phyloP scores from a whole-genome alignment of 768 basidiomycete genomes.

The Suillus subaureus region DNA sequence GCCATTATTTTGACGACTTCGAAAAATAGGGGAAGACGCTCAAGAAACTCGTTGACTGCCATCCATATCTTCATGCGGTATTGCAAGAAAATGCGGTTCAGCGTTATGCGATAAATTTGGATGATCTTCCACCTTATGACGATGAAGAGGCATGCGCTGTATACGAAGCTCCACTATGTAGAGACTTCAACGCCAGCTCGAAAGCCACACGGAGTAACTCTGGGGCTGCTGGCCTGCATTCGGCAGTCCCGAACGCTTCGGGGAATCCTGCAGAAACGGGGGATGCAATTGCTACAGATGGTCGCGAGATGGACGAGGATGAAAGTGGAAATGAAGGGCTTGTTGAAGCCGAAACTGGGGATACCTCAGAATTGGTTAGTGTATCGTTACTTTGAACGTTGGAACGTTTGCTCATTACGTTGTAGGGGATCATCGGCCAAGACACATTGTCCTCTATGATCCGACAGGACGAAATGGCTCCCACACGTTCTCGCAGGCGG shows the following conservation, averaged over 20 bases:
- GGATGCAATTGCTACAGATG: conserved; percentile 15
- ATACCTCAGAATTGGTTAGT: conserved; percentile 28
- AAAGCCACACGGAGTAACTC: conserved; percentile 25
- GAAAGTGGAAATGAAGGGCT: conserved; percentile 21
- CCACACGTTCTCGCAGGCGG: conserved; percentile 58
- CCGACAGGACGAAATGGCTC: conserved; percentile 67
- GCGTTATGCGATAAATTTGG: conserved; percentile 53
- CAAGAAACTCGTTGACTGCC: conserved; percentile 50
- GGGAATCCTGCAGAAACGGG: conserved; percentile 5
- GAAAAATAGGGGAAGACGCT: conserved; percentile 62
- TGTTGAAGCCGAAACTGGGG: conserved; percentile 14
- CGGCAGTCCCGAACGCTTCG: background rate
- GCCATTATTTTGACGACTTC: background rate
- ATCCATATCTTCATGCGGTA: conserved; percentile 41
- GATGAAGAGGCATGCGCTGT: conserved; percentile 45
- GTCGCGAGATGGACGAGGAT: conserved; percentile 19
- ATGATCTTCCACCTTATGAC: conserved; percentile 57
- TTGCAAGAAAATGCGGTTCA: conserved; percentile 50
- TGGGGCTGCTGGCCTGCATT: background rate
- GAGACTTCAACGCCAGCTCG: conserved; percentile 45
- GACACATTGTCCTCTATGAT: conserved; percentile 77
- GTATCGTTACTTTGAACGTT: conserved; percentile 2
- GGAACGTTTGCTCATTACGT: conserved; percentile 11
- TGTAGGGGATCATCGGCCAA: conserved; percentile 69
- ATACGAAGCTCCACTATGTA: conserved; percentile 56